Evolutionary conservation across 441 rosid genomes (phyloP).

Genomic region (Gossypium schwendimanii): DNA sequence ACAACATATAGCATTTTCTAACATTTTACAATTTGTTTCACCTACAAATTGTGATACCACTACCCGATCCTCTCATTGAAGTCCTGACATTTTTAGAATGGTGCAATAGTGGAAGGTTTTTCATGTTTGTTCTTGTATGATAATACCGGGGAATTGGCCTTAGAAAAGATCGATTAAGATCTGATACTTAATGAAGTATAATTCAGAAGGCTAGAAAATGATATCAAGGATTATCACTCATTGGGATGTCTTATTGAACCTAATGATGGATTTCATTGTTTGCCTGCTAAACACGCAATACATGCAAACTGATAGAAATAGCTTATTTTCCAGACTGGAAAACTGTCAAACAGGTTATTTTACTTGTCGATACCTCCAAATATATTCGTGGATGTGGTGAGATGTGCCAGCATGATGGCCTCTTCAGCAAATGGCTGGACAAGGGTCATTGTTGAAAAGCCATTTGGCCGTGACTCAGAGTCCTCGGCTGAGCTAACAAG

Average conservation of each 20-base stretch:
- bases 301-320: not conserved
- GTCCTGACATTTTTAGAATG: not conserved
- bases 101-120: not conserved
- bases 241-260: not conserved
- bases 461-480: slow-evolving; percentile 79
- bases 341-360: slow-evolving; percentile 66
- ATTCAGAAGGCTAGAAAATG: not conserved
- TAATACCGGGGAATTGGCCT: not conserved
- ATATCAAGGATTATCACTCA: not conserved
- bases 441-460: slow-evolving; percentile 86
- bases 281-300: not conserved
- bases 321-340: slow-evolving; percentile 46
- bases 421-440: slow-evolving; percentile 81
- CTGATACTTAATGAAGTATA: not conserved
- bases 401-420: slow-evolving; percentile 61
- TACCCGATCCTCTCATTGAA: not conserved
- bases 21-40: not conserved
- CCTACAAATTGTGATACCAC: not conserved
- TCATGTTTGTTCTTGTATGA: not conserved
- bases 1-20: not conserved
- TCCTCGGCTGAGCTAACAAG: slow-evolving; percentile 74
- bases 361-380: slow-evolving; percentile 82
- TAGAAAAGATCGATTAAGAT: not conserved
- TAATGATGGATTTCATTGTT: not conserved
- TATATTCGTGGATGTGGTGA: slow-evolving; percentile 77